These are phyloP conservation scores for Debaryomyces fabryi DNA, from an alignment of 1,139 yeast species.

Conservation along the genomic window DNA sequence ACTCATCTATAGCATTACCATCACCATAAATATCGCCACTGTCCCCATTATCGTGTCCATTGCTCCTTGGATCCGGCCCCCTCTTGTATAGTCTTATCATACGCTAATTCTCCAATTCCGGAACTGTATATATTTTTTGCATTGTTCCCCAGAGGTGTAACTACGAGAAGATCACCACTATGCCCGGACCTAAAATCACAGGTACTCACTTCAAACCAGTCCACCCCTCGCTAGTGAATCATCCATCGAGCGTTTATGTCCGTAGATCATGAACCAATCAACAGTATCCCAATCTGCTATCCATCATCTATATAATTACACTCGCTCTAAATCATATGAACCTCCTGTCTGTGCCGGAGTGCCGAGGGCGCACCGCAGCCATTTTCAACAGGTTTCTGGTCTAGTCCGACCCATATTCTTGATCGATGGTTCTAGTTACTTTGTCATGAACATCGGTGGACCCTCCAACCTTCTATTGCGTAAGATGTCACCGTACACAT, in stretches of 20 bases:
- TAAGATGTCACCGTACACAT: no score
- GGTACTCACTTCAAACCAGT: not conserved
- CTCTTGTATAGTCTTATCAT: not conserved
- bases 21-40: not conserved
- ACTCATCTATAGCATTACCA: not conserved
- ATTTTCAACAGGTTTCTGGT: slow-evolving; percentile 4
- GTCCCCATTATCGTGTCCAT: not conserved
- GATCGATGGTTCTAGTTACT: not conserved
- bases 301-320: not conserved
- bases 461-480: not conserved
- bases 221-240: not conserved
- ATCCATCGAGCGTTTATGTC: not conserved
- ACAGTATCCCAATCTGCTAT: not conserved
- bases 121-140: slow-evolving; percentile 3
- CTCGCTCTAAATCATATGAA: slow-evolving; percentile 6
- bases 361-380: slow-evolving; percentile 2
- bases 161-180: not conserved
- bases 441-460: not conserved
- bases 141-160: slow-evolving; percentile 2
- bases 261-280: not conserved
- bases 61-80: not conserved
- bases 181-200: not conserved
- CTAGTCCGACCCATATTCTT: not conserved
- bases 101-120: not conserved
- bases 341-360: not conserved